Conservation (phyloP, 257 asterid species). For the Perilla frutescens region DNA sequence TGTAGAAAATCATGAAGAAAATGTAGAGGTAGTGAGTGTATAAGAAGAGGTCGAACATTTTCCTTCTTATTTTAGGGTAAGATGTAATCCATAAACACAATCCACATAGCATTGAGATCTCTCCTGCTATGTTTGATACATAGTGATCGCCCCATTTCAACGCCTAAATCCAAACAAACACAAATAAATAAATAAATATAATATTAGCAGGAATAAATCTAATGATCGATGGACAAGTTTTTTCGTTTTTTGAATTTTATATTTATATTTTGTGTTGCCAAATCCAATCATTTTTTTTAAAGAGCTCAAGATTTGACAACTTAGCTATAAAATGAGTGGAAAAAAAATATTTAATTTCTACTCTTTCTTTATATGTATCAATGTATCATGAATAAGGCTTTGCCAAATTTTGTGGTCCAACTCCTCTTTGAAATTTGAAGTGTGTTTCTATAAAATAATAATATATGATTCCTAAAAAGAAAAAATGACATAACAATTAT, state of each 20-base stretch:
- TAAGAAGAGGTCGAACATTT: slow-evolving; percentile 78
- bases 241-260: not conserved
- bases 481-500: not conserved
- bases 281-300: not conserved
- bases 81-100: slow-evolving; percentile 71
- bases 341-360: not conserved
- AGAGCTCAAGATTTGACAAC: not conserved
- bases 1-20: slow-evolving; percentile 75
- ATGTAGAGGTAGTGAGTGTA: slow-evolving; percentile 91
- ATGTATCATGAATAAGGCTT: not conserved
- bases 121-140: slow-evolving; percentile 92
- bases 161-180: slow-evolving; percentile 49
- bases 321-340: not conserved
- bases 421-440: not conserved
- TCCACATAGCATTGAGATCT: slow-evolving; percentile 68
- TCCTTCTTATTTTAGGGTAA: slow-evolving; percentile 71
- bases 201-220: not conserved
- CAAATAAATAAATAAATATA: not conserved
- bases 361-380: not conserved
- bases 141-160: slow-evolving; percentile 81
- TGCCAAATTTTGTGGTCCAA: too few relatives aligned
- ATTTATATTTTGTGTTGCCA: not conserved
- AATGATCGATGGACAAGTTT: too few relatives aligned
- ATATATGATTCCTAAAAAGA: not conserved
- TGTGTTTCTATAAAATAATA: not conserved